These are phyloP conservation scores for Xylaria digitata DNA, from an alignment of 2,329 filamentous ascomycete genomes.

Conservation along the genomic window DNA sequence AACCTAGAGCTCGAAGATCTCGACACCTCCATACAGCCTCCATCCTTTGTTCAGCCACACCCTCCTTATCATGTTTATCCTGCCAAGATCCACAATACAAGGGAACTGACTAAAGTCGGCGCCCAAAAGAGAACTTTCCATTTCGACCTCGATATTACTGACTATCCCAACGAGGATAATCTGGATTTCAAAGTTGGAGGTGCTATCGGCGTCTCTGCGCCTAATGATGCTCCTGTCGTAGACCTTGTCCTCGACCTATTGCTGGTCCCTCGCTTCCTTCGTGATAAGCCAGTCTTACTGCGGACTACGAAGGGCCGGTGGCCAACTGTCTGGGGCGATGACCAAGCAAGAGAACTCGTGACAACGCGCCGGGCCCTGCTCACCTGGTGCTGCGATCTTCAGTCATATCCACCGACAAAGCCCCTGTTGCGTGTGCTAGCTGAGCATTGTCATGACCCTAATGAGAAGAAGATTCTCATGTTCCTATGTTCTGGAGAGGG, in stretches of 20 bases:
- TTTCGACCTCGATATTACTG: conserved; percentile 95
- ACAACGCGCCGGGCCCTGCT: conserved; percentile 92
- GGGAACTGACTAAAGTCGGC: conserved; percentile 86
- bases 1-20: conserved; percentile 56
- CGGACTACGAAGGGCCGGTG: conserved; percentile 85
- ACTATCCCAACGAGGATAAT: conserved; percentile 86
- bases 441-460: conserved; percentile 81
- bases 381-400: conserved; percentile 94
- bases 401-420: conserved; percentile 93
- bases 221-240: conserved; percentile 81
- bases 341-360: conserved; percentile 83
- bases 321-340: conserved; percentile 98
- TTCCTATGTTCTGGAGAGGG: conserved; percentile 91
- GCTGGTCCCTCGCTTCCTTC: conserved; percentile 81
- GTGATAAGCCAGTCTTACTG: conserved; percentile 84
- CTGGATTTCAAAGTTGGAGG: conserved; percentile 97
- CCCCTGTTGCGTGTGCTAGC: conserved; percentile 84
- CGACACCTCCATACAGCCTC: conserved; percentile 76
- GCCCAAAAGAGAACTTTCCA: conserved; percentile 98
- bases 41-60: conserved; percentile 91
- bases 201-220: conserved; percentile 91
- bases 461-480: conserved; percentile 88
- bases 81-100: conserved; percentile 84
- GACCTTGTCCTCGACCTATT: conserved; percentile 87
- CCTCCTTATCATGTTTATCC: conserved; percentile 92